These are phyloP conservation scores for Paxillus ammoniavirescens DNA, from an alignment of 768 basidiomycete genomes.

Conservation along the genomic window DNA sequence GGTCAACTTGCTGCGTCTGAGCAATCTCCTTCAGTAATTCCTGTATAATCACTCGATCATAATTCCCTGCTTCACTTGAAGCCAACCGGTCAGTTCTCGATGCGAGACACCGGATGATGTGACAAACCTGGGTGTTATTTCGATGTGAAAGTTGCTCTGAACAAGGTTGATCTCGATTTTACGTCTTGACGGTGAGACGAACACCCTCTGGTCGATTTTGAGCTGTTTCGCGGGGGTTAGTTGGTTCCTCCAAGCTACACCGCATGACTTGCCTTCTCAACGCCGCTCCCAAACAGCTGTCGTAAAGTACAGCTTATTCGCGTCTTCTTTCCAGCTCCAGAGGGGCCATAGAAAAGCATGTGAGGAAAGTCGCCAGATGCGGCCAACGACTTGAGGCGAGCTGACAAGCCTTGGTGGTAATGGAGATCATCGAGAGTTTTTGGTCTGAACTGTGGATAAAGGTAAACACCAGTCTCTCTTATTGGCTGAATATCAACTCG, in stretches of 20 bases:
- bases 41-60: conserved; percentile 93
- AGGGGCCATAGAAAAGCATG: conserved; percentile 95
- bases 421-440: conserved; percentile 80
- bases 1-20: conserved; percentile 96
- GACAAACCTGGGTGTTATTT: conserved; percentile 90
- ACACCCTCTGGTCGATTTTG: conserved; percentile 96
- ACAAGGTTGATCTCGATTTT: conserved; percentile 97
- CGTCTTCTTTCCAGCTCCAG: conserved; percentile 98
- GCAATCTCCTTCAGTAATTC: conserved; percentile 98
- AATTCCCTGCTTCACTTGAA: conserved; percentile 89
- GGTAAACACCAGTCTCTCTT: conserved; percentile 1
- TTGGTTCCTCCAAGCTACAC: not conserved
- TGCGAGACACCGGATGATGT: not conserved
- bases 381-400: conserved; percentile 77
- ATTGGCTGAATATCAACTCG: not conserved
- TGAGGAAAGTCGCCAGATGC: conserved; percentile 95
- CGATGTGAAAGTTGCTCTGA: conserved; percentile 96
- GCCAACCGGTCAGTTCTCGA: conserved; percentile 2
- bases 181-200: conserved; percentile 89
- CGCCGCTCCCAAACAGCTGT: conserved; percentile 87
- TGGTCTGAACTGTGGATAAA: conserved; percentile 71
- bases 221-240: conserved; percentile 50
- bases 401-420: conserved; percentile 82
- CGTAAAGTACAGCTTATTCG: conserved; percentile 86
- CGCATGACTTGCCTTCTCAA: conserved; percentile 73